Conservation (phyloP, 139 green algal species). For the Auxenochlorella pyrenoidosa region DNA sequence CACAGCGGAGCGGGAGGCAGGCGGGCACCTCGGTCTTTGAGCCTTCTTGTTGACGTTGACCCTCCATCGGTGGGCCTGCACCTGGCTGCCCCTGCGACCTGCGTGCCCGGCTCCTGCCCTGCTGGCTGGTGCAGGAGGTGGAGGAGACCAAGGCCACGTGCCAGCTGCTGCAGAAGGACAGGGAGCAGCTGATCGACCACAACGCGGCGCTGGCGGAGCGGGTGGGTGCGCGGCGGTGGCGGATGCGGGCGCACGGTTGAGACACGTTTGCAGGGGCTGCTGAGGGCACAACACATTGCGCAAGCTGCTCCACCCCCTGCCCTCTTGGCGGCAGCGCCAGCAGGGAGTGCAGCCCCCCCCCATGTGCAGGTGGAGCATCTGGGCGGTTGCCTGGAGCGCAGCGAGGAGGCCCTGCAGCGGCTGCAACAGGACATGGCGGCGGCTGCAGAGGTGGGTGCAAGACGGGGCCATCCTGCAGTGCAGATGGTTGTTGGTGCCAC, state of each 20-base stretch:
- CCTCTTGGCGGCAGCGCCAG: too few species aligned
- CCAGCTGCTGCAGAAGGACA: constrained; percentile 30
- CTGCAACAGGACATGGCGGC: not conserved
- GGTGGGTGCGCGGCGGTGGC: not conserved
- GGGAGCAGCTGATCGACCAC: constrained; percentile 30
- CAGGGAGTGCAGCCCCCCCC: not conserved
- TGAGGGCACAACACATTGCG: too few species aligned
- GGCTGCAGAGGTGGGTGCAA: not conserved
- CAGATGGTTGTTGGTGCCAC: not conserved
- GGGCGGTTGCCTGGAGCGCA: not conserved
- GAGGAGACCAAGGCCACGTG: constrained; percentile 29
- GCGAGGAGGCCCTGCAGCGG: not conserved
- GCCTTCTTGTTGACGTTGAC: too few species aligned
- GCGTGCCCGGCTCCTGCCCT: not conserved
- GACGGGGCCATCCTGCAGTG: not conserved
- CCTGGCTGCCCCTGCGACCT: not conserved
- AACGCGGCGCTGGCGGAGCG: constrained; percentile 24
- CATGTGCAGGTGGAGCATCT: not conserved
- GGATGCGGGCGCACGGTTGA: not conserved
- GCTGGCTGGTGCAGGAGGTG: constrained; percentile 8
- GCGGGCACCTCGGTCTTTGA: too few species aligned
- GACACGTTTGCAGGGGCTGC: not conserved
- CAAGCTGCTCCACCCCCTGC: not conserved
- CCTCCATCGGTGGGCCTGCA: not conserved
- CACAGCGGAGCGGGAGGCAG: too few species aligned